Conservation (phyloP, 805 yeast genomes). For the Saccharomyces mikatae region DNA sequence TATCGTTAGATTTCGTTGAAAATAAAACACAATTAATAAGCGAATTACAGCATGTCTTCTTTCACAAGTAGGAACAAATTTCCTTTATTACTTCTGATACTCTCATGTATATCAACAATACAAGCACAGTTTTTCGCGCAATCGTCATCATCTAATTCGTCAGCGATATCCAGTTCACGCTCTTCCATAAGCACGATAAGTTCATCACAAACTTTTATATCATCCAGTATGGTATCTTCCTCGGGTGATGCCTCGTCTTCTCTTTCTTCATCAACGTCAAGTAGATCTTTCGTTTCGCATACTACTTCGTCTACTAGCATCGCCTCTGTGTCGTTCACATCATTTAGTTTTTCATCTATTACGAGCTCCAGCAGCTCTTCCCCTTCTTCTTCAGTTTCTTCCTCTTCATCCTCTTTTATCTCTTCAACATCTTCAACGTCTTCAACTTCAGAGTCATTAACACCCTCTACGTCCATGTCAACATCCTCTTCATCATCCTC, state of each 20-base stretch:
- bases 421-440: conserved; percentile 11
- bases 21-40: neutral
- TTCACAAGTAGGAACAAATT: neutral
- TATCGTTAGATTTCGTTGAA: neutral
- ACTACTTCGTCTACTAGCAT: conserved; percentile 8
- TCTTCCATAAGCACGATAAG: neutral
- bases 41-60: neutral
- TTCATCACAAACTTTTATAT: neutral
- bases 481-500: conserved; percentile 15
- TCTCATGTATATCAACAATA: neutral
- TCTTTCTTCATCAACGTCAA: neutral
- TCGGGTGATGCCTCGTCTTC: conserved; percentile 1
- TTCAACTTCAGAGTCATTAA: conserved; percentile 10
- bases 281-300: conserved; percentile 4
- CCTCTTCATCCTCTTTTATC: conserved; percentile 11
- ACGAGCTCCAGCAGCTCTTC: neutral
- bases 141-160: neutral
- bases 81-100: neutral
- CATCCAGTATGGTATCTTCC: neutral
- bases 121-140: neutral
- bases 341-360: conserved; percentile 1
- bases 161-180: neutral
- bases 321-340: conserved; percentile 9
- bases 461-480: conserved; percentile 5
- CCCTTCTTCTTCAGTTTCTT: conserved; percentile 3